Percentiles rank a stretch among this genome's conserved stretches.
phyloP scores from a whole-genome alignment of 1,284 basidiomycete species.

The Moesziomyces antarcticus region DNA sequence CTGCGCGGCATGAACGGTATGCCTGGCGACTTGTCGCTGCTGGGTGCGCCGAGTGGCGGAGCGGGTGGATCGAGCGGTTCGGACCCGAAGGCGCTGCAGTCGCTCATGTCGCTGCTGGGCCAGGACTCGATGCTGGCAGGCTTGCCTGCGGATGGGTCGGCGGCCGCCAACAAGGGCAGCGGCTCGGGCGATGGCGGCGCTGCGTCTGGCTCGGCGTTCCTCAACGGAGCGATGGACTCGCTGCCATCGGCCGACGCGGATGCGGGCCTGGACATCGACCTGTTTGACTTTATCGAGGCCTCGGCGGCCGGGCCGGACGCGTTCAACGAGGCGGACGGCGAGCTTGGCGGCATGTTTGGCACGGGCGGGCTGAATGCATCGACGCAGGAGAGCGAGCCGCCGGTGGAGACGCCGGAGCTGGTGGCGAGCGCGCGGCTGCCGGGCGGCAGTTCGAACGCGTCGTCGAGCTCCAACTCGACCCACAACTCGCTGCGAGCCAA shows the following conservation, averaged over 20 bases:
- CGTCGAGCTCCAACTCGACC: conserved; percentile 46
- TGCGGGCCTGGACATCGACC: conserved; percentile 44
- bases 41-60: conserved; percentile 32
- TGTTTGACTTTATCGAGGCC: conserved; percentile 58
- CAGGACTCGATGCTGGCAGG: conserved; percentile 46
- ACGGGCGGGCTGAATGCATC: conserved; percentile 31
- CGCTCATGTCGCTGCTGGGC: conserved; percentile 47
- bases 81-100: conserved; percentile 41
- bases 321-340: conserved; percentile 47
- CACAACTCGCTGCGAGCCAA: conserved; percentile 40
- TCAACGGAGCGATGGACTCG: conserved; percentile 31
- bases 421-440: conserved; percentile 44
- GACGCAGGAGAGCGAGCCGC: conserved; percentile 47
- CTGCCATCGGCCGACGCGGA: conserved; percentile 49
- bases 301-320: conserved; percentile 50
- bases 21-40: conserved; percentile 18
- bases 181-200: conserved; percentile 10
- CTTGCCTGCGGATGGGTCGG: conserved; percentile 21
- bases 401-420: conserved; percentile 52
- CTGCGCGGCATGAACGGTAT: conserved; percentile 12
- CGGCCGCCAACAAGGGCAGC: conserved; percentile 15
- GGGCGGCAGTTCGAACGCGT: conserved; percentile 41
- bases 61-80: conserved; percentile 24
- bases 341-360: conserved; percentile 46
- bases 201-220: conserved; percentile 23